Conservation (phyloP, 371 early-diverging fungal genomes). For the Circinella umbellata region DNA sequence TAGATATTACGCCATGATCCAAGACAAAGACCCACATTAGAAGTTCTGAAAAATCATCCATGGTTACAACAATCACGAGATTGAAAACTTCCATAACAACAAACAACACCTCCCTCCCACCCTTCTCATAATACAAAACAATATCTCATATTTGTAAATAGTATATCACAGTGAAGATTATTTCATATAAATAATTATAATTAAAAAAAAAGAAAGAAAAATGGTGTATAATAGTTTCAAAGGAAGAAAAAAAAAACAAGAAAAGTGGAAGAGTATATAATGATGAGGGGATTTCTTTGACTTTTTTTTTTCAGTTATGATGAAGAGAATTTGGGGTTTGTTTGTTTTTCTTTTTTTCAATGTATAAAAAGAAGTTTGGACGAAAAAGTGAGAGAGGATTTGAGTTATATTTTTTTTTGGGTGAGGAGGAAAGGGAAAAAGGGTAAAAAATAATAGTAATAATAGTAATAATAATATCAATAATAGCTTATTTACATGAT, state of each 20-base stretch:
- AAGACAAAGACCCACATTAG: conserved; percentile 71
- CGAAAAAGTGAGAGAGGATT: too few species aligned
- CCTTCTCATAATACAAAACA: too few species aligned
- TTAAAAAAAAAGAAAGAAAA: conserved; percentile 8
- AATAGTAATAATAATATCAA: neutral
- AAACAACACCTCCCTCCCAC: too few species aligned
- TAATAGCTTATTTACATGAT: conserved; percentile 81
- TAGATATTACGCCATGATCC: conserved; percentile 81
- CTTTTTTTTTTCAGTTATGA: too few species aligned
- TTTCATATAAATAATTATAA: conserved; percentile 10
- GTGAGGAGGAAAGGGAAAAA: neutral
- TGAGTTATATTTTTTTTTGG: neutral
- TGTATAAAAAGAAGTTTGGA: too few species aligned
- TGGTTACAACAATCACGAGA: conserved; percentile 57
- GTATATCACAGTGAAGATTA: neutral
- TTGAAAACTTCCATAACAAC: too few species aligned
- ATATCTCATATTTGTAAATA: too few species aligned
- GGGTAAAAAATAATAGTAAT: neutral
- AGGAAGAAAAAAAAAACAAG: neutral
- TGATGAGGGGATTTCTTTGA: neutral
- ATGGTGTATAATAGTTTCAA: conserved; percentile 4
- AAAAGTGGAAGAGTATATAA: neutral
- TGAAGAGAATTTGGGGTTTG: too few species aligned
- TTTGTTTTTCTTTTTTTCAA: too few species aligned
- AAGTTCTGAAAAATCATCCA: conserved; percentile 82